Percentiles rank a stretch among this genome's conserved stretches.
These are phyloP conservation scores for Cladorrhinum samala DNA, from an alignment of 495 filamentous ascomycete species.

Conservation along the genomic window DNA sequence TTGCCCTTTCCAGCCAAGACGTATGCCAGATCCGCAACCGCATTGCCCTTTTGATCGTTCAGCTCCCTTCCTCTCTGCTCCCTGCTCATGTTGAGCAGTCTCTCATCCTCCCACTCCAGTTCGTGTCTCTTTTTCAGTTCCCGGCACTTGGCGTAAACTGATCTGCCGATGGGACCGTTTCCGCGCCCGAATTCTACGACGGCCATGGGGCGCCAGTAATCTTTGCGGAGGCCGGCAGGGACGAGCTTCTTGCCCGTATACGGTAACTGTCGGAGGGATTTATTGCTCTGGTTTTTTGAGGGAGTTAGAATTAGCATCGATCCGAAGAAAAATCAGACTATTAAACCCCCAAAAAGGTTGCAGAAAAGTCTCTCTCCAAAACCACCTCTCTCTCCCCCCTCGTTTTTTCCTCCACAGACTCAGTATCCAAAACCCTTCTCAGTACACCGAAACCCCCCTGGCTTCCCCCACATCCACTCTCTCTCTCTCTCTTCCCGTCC, in stretches of 20 bases:
- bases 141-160: slow-evolving; percentile 71
- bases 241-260: slow-evolving; percentile 89
- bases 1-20: slow-evolving; percentile 54
- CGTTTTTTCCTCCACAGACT: too few species aligned
- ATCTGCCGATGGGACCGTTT: slow-evolving; percentile 54
- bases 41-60: slow-evolving; percentile 87
- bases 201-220: slow-evolving; percentile 82
- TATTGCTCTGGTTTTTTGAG: slow-evolving; percentile 48
- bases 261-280: slow-evolving; percentile 65
- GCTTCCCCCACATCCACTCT: background rate
- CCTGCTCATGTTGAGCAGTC: slow-evolving; percentile 40
- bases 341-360: slow-evolving; percentile 60
- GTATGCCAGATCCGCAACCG: slow-evolving; percentile 77
- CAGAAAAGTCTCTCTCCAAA: slow-evolving; percentile 35
- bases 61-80: slow-evolving; percentile 55
- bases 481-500: background rate
- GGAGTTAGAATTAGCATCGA: background rate
- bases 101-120: slow-evolving; percentile 48
- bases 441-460: background rate
- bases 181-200: slow-evolving; percentile 59
- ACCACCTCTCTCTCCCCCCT: too few species aligned
- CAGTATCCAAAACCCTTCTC: too few species aligned
- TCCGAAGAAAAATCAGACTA: slow-evolving; percentile 5
- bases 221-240: slow-evolving; percentile 72
- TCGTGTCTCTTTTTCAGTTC: slow-evolving; percentile 73